Conservation (phyloP, 1,284 basidiomycete genomes). For the Anthracocystis panici-leucophaei region DNA sequence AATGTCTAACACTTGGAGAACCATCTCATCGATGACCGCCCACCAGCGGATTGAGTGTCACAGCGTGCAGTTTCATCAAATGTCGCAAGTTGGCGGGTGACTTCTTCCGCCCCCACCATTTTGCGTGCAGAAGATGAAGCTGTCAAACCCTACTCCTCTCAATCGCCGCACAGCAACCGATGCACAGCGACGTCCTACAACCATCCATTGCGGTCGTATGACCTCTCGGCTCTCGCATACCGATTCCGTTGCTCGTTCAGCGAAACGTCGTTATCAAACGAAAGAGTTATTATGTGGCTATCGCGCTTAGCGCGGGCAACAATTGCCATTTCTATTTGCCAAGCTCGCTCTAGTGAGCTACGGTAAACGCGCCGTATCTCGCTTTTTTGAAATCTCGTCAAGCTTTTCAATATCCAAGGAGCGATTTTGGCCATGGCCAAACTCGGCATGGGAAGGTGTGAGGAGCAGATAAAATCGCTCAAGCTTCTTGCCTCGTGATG, state of each 20-base stretch:
- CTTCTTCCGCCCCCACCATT: background rate
- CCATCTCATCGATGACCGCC: too few relatives aligned
- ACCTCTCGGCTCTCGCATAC: background rate
- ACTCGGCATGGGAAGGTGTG: too few relatives aligned
- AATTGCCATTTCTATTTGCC: background rate
- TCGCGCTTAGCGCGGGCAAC: constrained; percentile 17
- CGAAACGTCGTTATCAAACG: background rate
- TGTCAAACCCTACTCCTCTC: constrained; percentile 61
- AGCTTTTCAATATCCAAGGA: background rate
- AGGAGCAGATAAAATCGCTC: background rate
- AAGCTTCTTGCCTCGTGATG: background rate
- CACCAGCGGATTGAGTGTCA: background rate
- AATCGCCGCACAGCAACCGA: background rate
- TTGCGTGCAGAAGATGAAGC: constrained; percentile 73
- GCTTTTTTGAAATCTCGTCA: constrained; percentile 26
- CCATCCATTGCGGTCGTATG: background rate
- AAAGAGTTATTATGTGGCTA: constrained; percentile 22
- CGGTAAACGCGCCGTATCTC: background rate
- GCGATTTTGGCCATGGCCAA: background rate
- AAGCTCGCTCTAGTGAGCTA: background rate
- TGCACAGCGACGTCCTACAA: background rate
- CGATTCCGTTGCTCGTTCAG: background rate
- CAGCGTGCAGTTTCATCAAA: background rate
- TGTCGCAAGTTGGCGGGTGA: background rate
- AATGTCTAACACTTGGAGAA: too few relatives aligned